Conservation (phyloP, 164 flowering plant species). For the Nelumbo lutea region DNA sequence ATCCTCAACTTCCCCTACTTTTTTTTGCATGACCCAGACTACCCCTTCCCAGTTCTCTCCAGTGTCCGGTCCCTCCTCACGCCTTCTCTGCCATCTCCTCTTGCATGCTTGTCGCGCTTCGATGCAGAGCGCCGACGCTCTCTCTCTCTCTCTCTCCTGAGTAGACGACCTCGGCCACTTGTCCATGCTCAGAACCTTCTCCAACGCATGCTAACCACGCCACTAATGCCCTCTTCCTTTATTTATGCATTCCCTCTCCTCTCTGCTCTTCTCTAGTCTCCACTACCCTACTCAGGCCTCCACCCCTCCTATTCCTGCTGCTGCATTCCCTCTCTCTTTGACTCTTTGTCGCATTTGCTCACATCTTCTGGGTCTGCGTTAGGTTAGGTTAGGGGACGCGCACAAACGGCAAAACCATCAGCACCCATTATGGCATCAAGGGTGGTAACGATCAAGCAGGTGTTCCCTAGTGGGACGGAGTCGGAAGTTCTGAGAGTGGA, state of each 20-base stretch:
- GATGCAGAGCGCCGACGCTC: neutral
- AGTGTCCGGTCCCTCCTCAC: neutral
- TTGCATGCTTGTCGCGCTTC: conserved; percentile 9
- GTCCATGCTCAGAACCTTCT: conserved; percentile 5
- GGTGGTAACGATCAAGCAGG: neutral
- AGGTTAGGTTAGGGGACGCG: neutral
- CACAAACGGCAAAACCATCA: conserved; percentile 6
- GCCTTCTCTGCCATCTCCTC: conserved; percentile 9
- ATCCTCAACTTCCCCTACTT: too few species aligned
- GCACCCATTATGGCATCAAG: conserved; percentile 2
- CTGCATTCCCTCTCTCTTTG: neutral
- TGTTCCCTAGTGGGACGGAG: conserved; percentile 7
- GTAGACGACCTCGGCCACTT: conserved; percentile 1
- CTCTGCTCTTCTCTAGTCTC: neutral
- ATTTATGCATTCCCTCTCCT: neutral
- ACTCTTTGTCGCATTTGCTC: neutral
- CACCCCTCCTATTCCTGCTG: neutral
- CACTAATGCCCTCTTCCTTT: neutral
- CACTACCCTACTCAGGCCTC: neutral
- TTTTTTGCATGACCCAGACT: neutral
- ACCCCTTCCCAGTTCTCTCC: neutral
- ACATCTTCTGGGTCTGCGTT: neutral
- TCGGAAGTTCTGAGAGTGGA: neutral
- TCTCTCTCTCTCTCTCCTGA: neutral
- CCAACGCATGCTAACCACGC: conserved; percentile 17